Conservation (phyloP, 2,329 filamentous ascomycete species). For the Xylaria sp. region DNA sequence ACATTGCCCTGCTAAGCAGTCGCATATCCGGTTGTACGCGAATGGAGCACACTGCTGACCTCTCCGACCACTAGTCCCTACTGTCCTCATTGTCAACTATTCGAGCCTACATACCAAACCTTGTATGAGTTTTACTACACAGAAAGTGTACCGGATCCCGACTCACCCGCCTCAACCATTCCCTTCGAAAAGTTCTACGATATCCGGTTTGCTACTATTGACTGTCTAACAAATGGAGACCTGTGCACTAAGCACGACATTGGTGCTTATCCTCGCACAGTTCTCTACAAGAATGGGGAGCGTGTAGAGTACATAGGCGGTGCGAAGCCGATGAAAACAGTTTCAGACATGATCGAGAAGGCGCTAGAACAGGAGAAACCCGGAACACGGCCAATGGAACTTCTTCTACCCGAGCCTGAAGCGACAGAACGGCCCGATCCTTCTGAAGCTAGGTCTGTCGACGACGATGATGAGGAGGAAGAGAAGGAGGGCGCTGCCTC, state of each 20-base stretch:
- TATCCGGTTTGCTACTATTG: constrained; percentile 86
- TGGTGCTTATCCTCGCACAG: constrained; percentile 77
- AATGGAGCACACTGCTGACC: constrained; percentile 22
- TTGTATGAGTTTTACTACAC: constrained; percentile 96
- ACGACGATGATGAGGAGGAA: constrained; percentile 43
- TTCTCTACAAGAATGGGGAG: constrained; percentile 83
- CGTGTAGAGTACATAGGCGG: constrained; percentile 72
- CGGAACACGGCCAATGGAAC: constrained; percentile 76
- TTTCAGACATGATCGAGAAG: constrained; percentile 80
- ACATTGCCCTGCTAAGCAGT: not conserved
- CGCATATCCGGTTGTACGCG: not conserved
- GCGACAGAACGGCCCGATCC: constrained; percentile 60
- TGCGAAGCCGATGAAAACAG: constrained; percentile 70
- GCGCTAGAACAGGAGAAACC: constrained; percentile 82
- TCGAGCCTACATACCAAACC: constrained; percentile 89
- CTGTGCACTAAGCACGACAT: constrained; percentile 77
- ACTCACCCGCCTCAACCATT: constrained; percentile 59
- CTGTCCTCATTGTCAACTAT: constrained; percentile 78
- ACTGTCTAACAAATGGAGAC: constrained; percentile 86
- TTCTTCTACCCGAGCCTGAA: constrained; percentile 78
- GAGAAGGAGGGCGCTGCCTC: constrained; percentile 35
- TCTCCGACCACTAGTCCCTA: constrained; percentile 60
- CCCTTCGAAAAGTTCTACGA: constrained; percentile 84
- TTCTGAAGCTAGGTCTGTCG: constrained; percentile 43
- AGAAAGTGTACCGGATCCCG: constrained; percentile 74